These are phyloP conservation scores for Flaveria floridana DNA, from an alignment of 140 eudicot species.

Conservation along the genomic window DNA sequence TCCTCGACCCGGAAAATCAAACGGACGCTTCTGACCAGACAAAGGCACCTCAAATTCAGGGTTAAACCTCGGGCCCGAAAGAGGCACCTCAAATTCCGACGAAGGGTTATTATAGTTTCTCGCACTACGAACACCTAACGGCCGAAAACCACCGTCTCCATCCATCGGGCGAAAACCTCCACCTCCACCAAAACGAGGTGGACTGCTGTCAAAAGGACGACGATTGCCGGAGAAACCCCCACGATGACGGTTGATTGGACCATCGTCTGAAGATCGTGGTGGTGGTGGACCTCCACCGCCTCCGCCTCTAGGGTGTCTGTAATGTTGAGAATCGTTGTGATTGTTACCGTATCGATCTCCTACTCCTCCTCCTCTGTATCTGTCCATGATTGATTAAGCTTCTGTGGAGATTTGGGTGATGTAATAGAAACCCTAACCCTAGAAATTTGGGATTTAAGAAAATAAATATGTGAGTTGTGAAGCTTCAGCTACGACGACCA, in stretches of 20 bases:
- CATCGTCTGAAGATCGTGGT: constrained; percentile 38
- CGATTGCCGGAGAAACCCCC: constrained; percentile 49
- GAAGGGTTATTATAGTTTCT: constrained; percentile 34
- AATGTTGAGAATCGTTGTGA: constrained; percentile 46
- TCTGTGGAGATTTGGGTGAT: not conserved
- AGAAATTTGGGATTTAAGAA: constrained; percentile 13
- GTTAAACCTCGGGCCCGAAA: constrained; percentile 71
- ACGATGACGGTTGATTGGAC: constrained; percentile 35
- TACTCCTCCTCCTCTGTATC: constrained; percentile 50
- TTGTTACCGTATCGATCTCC: constrained; percentile 42
- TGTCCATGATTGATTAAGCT: constrained; percentile 45
- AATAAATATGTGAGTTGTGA: not conserved
- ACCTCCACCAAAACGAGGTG: constrained; percentile 55
- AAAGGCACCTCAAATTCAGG: constrained; percentile 51
- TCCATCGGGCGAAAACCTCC: constrained; percentile 50
- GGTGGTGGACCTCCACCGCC: constrained; percentile 34
- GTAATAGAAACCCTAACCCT: constrained; percentile 39
- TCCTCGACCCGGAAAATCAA: constrained; percentile 58
- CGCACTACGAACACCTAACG: constrained; percentile 31
- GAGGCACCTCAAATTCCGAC: constrained; percentile 45
- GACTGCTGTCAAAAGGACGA: constrained; percentile 48
- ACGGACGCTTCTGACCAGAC: constrained; percentile 80
- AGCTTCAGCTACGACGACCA: not conserved
- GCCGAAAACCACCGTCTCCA: constrained; percentile 43
- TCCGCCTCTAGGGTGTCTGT: constrained; percentile 47